Conservation (phyloP, 352 stramenopile species). For the Phytophthora sp. region DNA sequence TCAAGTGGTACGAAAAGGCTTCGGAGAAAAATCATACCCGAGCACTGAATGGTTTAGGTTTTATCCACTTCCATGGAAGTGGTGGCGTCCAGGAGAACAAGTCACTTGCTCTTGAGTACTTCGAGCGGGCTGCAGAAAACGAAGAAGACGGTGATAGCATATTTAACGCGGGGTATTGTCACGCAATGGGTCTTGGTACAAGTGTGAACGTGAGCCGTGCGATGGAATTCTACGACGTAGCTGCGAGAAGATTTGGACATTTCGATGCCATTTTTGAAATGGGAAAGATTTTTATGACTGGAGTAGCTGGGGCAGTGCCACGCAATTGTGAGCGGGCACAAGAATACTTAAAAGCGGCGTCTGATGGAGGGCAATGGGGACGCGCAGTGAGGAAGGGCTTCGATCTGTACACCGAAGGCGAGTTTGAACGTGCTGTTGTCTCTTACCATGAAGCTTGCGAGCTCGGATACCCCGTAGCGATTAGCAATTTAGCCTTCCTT, state of each 20-base stretch:
- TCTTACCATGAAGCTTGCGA: conserved; percentile 71
- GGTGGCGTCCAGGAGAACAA: conserved; percentile 77
- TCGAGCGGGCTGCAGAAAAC: conserved; percentile 81
- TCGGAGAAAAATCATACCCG: conserved; percentile 71
- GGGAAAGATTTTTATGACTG: conserved; percentile 59
- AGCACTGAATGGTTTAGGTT: conserved; percentile 90
- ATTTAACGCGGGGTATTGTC: conserved; percentile 90
- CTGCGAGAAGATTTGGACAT: conserved; percentile 79
- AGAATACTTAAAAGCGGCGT: conserved; percentile 65
- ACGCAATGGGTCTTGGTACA: conserved; percentile 70
- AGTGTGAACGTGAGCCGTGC: conserved; percentile 56
- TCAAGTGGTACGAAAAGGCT: conserved; percentile 82
- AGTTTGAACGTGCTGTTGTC: conserved; percentile 55
- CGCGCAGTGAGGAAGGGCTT: conserved; percentile 63
- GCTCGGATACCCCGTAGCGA: conserved; percentile 67
- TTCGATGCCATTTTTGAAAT: conserved; percentile 86
- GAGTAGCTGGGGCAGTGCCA: conserved; percentile 31
- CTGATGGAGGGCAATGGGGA: conserved; percentile 70
- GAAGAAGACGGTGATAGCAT: conserved; percentile 87
- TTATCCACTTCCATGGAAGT: conserved; percentile 88
- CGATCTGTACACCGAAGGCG: conserved; percentile 51
- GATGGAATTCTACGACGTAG: conserved; percentile 65
- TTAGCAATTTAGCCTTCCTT: conserved; percentile 79
- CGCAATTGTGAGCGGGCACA: conserved; percentile 38
- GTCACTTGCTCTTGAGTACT: conserved; percentile 77